phyloP scores from a whole-genome alignment of 2,329 filamentous ascomycete genomes.

The Trichoderma sp. region DNA sequence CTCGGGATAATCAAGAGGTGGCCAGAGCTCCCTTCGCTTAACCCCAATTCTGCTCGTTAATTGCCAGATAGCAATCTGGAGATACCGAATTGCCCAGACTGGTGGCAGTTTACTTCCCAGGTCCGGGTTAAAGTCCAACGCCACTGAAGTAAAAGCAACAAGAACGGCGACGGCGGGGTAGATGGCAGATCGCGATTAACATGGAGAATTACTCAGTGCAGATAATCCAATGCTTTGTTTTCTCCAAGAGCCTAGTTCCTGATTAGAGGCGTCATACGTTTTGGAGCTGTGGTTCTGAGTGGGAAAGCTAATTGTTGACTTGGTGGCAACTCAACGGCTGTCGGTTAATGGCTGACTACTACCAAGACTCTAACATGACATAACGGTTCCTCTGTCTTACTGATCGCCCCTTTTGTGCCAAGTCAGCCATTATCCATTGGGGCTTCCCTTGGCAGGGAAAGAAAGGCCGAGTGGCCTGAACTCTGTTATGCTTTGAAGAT shows the following conservation, averaged over 20 bases:
- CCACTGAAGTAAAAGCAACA: conserved; percentile 13
- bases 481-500: neutral
- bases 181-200: conserved; percentile 2
- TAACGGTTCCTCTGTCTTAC: neutral
- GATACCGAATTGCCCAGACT: neutral
- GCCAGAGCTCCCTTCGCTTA: conserved; percentile 2
- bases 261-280: conserved; percentile 12
- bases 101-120: conserved; percentile 5
- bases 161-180: neutral
- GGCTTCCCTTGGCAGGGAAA: neutral
- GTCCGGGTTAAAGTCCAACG: neutral
- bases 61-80: neutral
- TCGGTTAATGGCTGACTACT: neutral
- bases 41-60: neutral
- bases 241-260: conserved; percentile 11
- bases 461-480: neutral
- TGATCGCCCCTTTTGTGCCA: neutral
- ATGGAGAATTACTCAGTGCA: neutral
- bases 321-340: neutral
- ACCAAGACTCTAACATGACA: neutral
- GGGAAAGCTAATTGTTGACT: neutral
- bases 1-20: neutral
- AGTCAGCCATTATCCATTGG: neutral
- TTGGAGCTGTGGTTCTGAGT: neutral
- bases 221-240: neutral